These are phyloP conservation scores for Penicillium steckii DNA, from an alignment of 495 filamentous ascomycete genomes.

Conservation along the genomic window DNA sequence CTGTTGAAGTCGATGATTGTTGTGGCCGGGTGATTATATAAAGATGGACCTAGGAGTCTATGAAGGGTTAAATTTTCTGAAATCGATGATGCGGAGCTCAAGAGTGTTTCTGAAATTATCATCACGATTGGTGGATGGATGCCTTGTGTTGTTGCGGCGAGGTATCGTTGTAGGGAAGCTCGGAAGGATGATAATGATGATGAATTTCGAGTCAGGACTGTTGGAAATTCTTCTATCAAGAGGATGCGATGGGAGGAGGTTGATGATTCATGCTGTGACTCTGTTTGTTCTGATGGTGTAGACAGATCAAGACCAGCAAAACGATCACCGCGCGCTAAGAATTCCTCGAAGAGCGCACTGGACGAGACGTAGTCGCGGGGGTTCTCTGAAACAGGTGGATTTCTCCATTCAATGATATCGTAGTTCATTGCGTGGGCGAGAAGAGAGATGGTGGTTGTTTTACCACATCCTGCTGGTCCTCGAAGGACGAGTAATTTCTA, in stretches of 20 bases:
- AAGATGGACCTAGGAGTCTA: conserved; percentile 79
- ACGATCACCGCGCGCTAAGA: conserved; percentile 71
- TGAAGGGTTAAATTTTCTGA: conserved; percentile 89
- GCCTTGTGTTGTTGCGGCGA: conserved; percentile 45
- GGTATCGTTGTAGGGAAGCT: conserved; percentile 67
- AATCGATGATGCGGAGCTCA: conserved; percentile 70
- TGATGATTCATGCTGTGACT: conserved; percentile 1
- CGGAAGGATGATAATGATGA: conserved; percentile 71
- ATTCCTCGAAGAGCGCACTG: conserved; percentile 84
- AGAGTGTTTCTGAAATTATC: conserved; percentile 82
- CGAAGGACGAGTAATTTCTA: conserved; percentile 80
- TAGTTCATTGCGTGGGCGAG: conserved; percentile 70
- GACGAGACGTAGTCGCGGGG: conserved; percentile 61
- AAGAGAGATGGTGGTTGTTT: conserved; percentile 80
- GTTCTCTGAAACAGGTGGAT: conserved; percentile 62
- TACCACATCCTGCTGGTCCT: conserved; percentile 89
- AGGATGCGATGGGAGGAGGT: conserved; percentile 55
- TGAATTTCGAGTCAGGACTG: conserved; percentile 68
- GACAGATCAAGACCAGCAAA: conserved; percentile 72
- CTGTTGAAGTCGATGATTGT: conserved; percentile 86
- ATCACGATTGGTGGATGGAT: conserved; percentile 75
- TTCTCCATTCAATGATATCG: conserved; percentile 86
- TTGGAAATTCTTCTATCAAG: conserved; percentile 93
- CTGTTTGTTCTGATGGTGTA: neutral
- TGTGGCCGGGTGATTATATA: conserved; percentile 73